Evolutionary conservation across 2,329 filamentous ascomycete species (phyloP), one percentile per base, ranked within the genome.

Genomic region (Hypomyces rosellus): DNA sequence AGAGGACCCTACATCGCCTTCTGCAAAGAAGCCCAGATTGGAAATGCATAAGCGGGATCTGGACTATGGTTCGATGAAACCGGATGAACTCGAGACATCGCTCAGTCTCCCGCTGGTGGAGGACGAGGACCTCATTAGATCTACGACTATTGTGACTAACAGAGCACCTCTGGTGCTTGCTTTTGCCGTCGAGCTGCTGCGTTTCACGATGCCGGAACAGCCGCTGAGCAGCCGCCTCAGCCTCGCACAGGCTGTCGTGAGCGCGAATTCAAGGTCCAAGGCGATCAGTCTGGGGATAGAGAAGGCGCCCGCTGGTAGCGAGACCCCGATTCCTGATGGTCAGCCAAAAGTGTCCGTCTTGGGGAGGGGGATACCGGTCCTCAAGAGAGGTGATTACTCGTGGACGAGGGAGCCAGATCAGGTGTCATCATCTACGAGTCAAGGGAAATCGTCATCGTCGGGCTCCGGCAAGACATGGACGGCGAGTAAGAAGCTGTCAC

Each of bases 131-230:
- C 68, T 75, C 7, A 79, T 95, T 4, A 71, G 73, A 13, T 65
- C 69, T 2, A 79, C 80, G 1, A 70, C 73, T 0, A 58, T 95
- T 1, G 71, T 84, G 54, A 93, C 88, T 0, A 95, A 95, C 61
- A 77, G 90, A 37, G 89, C 90, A 2, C 89, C 90, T 1, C 70
- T 95, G 1, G 82, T 95, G 2, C 75, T 95, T 5, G 89, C 89
- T 0, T 95, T 95, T 66, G 83, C 86, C 1, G 79, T 89, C 13
- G 80, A 82, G 53, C 64, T 92, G 45, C 65, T 95, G 43, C 84
- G 86, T 42, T 84, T 86, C 62, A 95, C 88, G 0, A 92, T 91
- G 85, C 87, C 89, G 0, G 84, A 88, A 57, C 90, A 96, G 63
- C 89, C 89, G 3, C 74, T 85, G 3, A 93, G 88, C n/a, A 92